Conservation (phyloP, 176 grass and related monocot species). For the Hsuehochloa calcarea region DNA sequence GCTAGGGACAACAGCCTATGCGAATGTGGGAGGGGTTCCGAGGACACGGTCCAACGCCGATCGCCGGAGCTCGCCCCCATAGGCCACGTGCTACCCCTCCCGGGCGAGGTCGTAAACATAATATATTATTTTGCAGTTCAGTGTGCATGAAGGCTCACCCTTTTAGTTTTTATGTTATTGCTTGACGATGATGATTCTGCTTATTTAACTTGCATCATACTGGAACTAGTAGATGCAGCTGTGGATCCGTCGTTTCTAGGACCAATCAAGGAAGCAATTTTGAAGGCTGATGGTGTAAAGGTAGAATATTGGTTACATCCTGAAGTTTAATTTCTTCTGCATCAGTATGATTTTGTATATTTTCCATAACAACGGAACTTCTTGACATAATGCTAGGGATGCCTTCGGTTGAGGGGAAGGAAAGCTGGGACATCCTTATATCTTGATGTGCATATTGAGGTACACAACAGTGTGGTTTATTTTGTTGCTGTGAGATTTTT, state of each 20-base stretch:
- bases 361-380: constrained; percentile 20
- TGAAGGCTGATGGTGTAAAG: constrained; percentile 92
- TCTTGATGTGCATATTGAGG: constrained; percentile 98
- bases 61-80: no score
- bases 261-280: constrained; percentile 85
- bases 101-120: background rate
- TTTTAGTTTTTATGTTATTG: constrained; percentile 18
- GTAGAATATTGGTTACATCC: constrained; percentile 42
- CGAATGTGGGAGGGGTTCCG: no score
- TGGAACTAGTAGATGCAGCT: constrained; percentile 93
- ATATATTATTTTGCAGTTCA: background rate
- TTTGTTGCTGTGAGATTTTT: constrained; percentile 32
- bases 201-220: constrained; percentile 47
- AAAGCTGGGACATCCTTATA: constrained; percentile 92
- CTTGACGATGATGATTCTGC: background rate
- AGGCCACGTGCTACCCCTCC: no score
- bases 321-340: background rate
- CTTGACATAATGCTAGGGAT: constrained; percentile 53
- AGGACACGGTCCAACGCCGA: no score
- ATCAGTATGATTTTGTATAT: background rate
- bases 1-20: no score
- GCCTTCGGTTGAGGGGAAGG: constrained; percentile 90
- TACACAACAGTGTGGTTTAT: constrained; percentile 32
- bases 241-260: constrained; percentile 63
- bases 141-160: background rate